Percentiles rank a stretch among this genome's conserved stretches.
phyloP scores from a whole-genome alignment of 495 filamentous ascomycete genomes.

The Podospora pseudopauciseta region DNA sequence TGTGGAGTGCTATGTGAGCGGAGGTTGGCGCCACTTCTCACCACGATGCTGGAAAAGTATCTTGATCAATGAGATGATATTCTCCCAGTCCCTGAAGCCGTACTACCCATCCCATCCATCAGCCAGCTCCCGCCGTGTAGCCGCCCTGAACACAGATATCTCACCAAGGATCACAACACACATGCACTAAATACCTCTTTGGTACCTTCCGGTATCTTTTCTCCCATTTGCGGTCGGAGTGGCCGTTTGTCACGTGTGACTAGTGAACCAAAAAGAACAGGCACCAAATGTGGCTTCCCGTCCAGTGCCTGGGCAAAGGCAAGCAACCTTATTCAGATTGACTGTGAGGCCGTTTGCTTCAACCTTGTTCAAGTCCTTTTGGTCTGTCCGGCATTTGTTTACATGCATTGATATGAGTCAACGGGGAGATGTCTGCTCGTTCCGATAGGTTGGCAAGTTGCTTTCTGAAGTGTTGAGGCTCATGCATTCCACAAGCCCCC shows the following conservation, averaged over 20 bases:
- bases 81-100: too few species aligned
- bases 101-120: neutral
- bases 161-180: neutral
- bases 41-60: too few species aligned
- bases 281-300: neutral
- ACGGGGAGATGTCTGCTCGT: neutral
- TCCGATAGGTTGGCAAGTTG: neutral
- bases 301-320: slow-evolving; percentile 7
- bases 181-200: too few species aligned
- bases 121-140: neutral
- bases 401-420: neutral
- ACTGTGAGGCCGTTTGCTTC: slow-evolving; percentile 17
- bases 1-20: neutral
- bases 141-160: neutral
- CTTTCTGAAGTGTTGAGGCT: neutral
- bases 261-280: neutral
- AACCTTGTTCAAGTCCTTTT: neutral
- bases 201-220: neutral
- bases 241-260: slow-evolving; percentile 1
- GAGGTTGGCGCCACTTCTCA: neutral
- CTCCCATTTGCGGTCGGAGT: neutral
- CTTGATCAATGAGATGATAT: too few species aligned
- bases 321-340: slow-evolving; percentile 22
- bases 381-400: neutral
- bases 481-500: neutral